phyloP scores from a whole-genome alignment of 148 eudicot genomes.

The Nepenthes mirabilis region DNA sequence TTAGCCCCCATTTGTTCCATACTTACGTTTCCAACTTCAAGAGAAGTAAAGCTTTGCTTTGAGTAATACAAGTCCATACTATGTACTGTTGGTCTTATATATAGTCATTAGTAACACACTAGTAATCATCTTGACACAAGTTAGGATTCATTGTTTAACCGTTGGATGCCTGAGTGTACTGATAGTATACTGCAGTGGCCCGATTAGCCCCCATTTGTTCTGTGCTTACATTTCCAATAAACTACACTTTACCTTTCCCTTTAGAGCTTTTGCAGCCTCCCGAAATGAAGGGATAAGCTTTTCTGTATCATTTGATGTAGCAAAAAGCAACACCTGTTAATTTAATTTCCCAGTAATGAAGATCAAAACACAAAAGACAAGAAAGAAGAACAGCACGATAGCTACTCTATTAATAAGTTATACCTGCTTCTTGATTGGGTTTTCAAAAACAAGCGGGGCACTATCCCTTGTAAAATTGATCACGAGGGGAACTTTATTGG shows the following conservation, averaged over 20 bases:
- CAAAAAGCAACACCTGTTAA: conserved; percentile 47
- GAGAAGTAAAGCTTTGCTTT: too few relatives aligned
- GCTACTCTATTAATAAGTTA: not conserved
- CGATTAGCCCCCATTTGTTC: too few relatives aligned
- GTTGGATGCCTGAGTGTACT: too few relatives aligned
- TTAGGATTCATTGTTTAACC: too few relatives aligned
- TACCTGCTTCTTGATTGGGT: conserved; percentile 76
- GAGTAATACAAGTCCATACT: too few relatives aligned
- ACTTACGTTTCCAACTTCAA: too few relatives aligned
- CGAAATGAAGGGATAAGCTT: conserved; percentile 30
- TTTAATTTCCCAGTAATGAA: not conserved
- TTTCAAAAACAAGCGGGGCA: conserved; percentile 53
- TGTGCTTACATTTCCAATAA: not conserved
- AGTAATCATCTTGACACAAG: too few relatives aligned
- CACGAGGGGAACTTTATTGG: conserved; percentile 65
- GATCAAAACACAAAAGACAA: not conserved
- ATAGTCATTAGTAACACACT: too few relatives aligned
- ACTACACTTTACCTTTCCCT: conserved; percentile 51
- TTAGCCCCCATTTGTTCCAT: too few relatives aligned
- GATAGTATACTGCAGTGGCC: too few relatives aligned
- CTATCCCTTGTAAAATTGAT: conserved; percentile 57
- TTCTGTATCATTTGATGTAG: conserved; percentile 32
- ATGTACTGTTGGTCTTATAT: too few relatives aligned
- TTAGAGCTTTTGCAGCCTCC: conserved; percentile 59
- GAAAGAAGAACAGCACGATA: not conserved